Evolutionary conservation across 352 stramenopile species (phyloP), one percentile per base, ranked within the genome.

Genomic region (Phytophthora sojae): DNA sequence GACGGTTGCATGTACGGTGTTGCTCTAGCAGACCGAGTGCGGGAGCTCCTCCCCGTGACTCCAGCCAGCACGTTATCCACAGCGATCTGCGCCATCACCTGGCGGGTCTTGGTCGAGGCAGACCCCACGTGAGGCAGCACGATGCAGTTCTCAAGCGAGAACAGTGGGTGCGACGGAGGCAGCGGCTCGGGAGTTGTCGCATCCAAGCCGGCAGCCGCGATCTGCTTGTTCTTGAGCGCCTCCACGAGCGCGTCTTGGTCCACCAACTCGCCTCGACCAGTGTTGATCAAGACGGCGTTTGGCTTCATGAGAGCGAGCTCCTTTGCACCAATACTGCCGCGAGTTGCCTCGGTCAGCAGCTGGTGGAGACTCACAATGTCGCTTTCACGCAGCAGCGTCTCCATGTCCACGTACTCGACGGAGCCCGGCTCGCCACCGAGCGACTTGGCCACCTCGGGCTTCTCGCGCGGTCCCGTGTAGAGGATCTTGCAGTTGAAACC

Each of bases 121-220:
- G 77, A 82, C 15, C 71, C 77, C 19, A 85, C 80, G 49, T 85
- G 77, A 1, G 77, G 77, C 51, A 85, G 55, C 9, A 89, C 74
- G 3, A 90, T 73, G 73, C 84, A 92, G 73, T 92, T 92, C 9
- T 73, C 49, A 14, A 90, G 77, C n/a, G 61, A 59, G 44, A 82
- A 93, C 19, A 98, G 65, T 63, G 73, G 69, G 67, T 97, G 91
- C n/a, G 83, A 83, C 15, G 77, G 65, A 21, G 91, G 87, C 26
- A 98, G 75, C 14, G 94, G 94, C 82, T 98, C 94, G 1, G 94
- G 94, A 30, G 82, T 85, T 14, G 93, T 97, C n/a, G 96, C 94
- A 68, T 98, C 94, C 35, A 98, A 75, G 19, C 77, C 85, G 4
- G 85, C 85, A 0, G 71, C 80, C 4, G 80, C 82, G 30, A 93